Conservation (phyloP, 805 yeast genomes). For the Maudiozyma barnettii region DNA sequence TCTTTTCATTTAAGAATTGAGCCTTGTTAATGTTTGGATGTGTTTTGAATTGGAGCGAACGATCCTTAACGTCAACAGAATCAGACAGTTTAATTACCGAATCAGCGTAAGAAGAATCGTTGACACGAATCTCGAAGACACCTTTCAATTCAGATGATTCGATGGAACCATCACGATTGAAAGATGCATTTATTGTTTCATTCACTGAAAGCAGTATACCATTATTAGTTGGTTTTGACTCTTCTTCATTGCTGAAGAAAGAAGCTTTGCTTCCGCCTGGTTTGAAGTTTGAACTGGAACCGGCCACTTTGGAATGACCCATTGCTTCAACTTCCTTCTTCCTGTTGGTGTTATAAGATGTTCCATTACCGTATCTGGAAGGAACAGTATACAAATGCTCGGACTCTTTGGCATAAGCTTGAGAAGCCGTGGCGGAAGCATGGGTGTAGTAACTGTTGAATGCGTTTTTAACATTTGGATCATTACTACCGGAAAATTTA, state of each 20-base stretch:
- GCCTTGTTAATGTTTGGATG: constrained; percentile 91
- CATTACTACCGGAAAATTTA: constrained; percentile 22
- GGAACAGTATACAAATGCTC: neutral
- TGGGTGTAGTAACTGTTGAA: constrained; percentile 30
- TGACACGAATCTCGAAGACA: constrained; percentile 79
- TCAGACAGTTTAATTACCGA: constrained; percentile 53
- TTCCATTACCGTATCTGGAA: neutral
- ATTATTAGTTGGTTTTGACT: constrained; percentile 40
- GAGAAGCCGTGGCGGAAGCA: constrained; percentile 22
- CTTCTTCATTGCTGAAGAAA: constrained; percentile 13
- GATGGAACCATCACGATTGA: constrained; percentile 76
- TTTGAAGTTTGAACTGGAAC: too few relatives aligned
- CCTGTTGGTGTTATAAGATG: neutral
- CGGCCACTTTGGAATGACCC: neutral
- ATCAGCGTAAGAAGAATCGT: constrained; percentile 59
- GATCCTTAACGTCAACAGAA: constrained; percentile 37
- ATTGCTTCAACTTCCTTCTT: neutral
- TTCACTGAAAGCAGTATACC: constrained; percentile 72
- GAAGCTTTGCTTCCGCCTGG: neutral
- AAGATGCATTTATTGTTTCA: constrained; percentile 69
- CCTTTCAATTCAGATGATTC: constrained; percentile 74
- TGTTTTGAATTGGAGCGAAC: constrained; percentile 64
- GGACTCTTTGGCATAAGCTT: neutral
- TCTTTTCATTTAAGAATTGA: constrained; percentile 45
- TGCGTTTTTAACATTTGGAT: constrained; percentile 30